Evolutionary conservation across 2,329 filamentous ascomycete genomes (phyloP).

Genomic region (Epicoccum sorghinum): DNA sequence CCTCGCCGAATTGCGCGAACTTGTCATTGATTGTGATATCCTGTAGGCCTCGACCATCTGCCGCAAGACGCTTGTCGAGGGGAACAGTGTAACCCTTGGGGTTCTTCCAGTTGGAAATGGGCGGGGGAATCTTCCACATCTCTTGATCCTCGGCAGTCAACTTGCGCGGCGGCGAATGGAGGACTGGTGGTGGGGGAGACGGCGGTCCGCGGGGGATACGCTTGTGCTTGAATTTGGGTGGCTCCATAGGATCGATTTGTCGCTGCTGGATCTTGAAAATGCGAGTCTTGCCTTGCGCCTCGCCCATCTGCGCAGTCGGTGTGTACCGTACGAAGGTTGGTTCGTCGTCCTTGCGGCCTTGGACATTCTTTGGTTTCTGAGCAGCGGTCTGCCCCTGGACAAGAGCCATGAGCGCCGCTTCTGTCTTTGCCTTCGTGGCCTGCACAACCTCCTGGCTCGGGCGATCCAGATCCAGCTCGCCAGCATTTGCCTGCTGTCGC

Average conservation of each 20-base stretch:
- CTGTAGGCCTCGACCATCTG: slow-evolving; percentile 88
- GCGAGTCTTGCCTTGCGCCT: slow-evolving; percentile 81
- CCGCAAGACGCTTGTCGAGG: slow-evolving; percentile 91
- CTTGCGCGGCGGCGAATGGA: slow-evolving; percentile 94
- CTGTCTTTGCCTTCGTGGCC: slow-evolving; percentile 85
- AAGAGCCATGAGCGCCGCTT: slow-evolving; percentile 80
- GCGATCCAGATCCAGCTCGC: slow-evolving; percentile 84
- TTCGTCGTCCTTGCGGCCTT: slow-evolving; percentile 77
- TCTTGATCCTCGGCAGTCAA: slow-evolving; percentile 97
- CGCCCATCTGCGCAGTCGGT: slow-evolving; percentile 95
- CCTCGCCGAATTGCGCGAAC: slow-evolving; percentile 94
- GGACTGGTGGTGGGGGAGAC: slow-evolving; percentile 88
- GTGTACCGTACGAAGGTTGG: slow-evolving; percentile 96
- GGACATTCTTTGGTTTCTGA: slow-evolving; percentile 95
- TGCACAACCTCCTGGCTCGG: slow-evolving; percentile 85
- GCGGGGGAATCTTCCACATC: slow-evolving; percentile 89
- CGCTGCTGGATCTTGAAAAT: slow-evolving; percentile 99
- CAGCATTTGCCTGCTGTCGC: slow-evolving; percentile 88
- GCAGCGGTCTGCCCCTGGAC: slow-evolving; percentile 86
- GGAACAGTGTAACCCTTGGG: slow-evolving; percentile 97
- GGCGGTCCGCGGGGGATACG: slow-evolving; percentile 94
- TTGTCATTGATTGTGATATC: slow-evolving; percentile 98
- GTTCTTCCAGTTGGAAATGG: slow-evolving; percentile 99
- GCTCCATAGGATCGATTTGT: slow-evolving; percentile 93
- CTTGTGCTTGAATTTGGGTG: slow-evolving; percentile 98